Evolutionary conservation across 768 basidiomycete genomes (phyloP).

Genomic region (Podaxis sp.): DNA sequence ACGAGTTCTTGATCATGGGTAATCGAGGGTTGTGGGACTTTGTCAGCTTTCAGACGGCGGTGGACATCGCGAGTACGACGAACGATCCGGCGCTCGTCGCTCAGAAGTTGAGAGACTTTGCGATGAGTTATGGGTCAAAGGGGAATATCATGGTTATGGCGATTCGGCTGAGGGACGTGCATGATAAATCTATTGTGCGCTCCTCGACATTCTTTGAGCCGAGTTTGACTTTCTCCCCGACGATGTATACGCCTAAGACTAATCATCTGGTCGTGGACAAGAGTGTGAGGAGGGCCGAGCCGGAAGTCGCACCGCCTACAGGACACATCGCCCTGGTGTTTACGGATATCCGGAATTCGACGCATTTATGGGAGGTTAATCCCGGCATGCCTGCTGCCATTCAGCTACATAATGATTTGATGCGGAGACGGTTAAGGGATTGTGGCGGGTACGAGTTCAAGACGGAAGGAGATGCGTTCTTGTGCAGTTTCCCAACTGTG

Average conservation of each 20-base stretch:
- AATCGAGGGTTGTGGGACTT: conserved; percentile 94
- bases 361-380: conserved; percentile 94
- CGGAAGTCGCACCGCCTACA: conserved; percentile 79
- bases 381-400: conserved; percentile 95
- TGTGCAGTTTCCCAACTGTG: conserved; percentile 94
- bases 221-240: conserved; percentile 22
- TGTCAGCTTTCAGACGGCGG: conserved; percentile 92
- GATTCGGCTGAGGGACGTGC: conserved; percentile 66
- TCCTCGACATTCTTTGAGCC: conserved; percentile 8
- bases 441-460: conserved; percentile 99
- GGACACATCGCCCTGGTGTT: conserved; percentile 94
- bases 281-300: conserved; percentile 60
- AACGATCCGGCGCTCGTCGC: conserved; percentile 81
- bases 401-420: conserved; percentile 82
- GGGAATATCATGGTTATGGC: conserved; percentile 99
- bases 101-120: conserved; percentile 94
- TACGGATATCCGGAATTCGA: conserved; percentile 97
- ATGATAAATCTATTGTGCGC: conserved; percentile 11
- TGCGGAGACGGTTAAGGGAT: conserved; percentile 81
- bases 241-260: conserved; percentile 25
- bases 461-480: conserved; percentile 99
- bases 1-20: conserved; percentile 96
- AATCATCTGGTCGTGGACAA: conserved; percentile 60
- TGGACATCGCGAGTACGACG: conserved; percentile 89
- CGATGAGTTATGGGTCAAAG: conserved; percentile 93